These are phyloP conservation scores for Aspergillus luchuensis DNA, from an alignment of 2,329 filamentous ascomycete genomes.

Conservation along the genomic window DNA sequence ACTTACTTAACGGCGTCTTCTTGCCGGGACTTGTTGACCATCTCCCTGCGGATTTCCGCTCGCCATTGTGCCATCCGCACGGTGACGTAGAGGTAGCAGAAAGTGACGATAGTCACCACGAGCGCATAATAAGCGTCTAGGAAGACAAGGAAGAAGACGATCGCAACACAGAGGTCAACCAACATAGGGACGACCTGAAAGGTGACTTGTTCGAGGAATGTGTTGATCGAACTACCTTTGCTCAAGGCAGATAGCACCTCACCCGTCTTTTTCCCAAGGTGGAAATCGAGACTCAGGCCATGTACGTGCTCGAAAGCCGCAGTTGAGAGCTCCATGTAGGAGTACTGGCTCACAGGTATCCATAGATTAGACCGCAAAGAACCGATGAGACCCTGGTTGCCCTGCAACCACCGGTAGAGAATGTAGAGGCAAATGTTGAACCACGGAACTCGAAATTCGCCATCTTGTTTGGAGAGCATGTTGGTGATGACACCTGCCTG, in stretches of 20 bases:
- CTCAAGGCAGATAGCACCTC: slow-evolving; percentile 94
- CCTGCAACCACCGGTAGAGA: slow-evolving; percentile 77
- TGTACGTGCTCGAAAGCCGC: slow-evolving; percentile 98
- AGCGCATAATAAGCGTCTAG: slow-evolving; percentile 91
- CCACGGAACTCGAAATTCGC: slow-evolving; percentile 67
- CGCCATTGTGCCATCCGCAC: slow-evolving; percentile 94
- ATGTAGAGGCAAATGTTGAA: slow-evolving; percentile 74
- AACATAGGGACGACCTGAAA: slow-evolving; percentile 96
- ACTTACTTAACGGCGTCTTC: slow-evolving; percentile 89
- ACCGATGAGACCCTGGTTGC: slow-evolving; percentile 82
- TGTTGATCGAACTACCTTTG: slow-evolving; percentile 95
- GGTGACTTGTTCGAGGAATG: slow-evolving; percentile 92
- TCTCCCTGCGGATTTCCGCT: slow-evolving; percentile 84
- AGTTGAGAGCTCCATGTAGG: slow-evolving; percentile 89
- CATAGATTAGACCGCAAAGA: slow-evolving; percentile 81
- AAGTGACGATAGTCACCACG: slow-evolving; percentile 85
- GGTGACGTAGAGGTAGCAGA: slow-evolving; percentile 95
- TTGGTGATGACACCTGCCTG: slow-evolving; percentile 82
- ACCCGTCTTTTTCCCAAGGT: slow-evolving; percentile 92
- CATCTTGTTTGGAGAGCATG: slow-evolving; percentile 63
- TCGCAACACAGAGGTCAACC: slow-evolving; percentile 81
- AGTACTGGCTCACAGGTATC: slow-evolving; percentile 97
- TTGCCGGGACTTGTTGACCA: slow-evolving; percentile 92
- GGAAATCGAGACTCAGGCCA: slow-evolving; percentile 90
- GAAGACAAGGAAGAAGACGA: slow-evolving; percentile 73